Evolutionary conservation across 768 basidiomycete genomes (phyloP).

Genomic region (Lactarius vividus): DNA sequence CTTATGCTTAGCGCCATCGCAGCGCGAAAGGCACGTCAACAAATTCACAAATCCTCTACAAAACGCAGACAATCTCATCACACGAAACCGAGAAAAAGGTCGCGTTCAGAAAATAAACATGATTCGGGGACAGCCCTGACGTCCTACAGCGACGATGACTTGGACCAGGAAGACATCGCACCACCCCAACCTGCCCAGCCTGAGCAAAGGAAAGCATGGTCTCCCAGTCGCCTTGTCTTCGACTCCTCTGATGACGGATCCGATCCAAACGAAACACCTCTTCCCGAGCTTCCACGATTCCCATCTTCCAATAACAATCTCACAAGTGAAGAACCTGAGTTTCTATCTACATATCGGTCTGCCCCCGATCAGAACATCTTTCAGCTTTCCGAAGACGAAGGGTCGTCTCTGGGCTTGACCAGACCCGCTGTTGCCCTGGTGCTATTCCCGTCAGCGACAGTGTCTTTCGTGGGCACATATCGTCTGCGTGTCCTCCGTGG

Average conservation of each 20-base stretch:
- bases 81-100: conserved; percentile 32
- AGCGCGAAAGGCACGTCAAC: conserved; percentile 58
- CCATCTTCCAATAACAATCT: conserved; percentile 1
- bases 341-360: conserved; percentile 53
- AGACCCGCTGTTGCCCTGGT: conserved; percentile 41
- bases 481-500: conserved; percentile 61
- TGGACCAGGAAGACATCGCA: conserved; percentile 20
- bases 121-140: conserved; percentile 8
- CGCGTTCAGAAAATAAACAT: conserved; percentile 31
- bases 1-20: conserved; percentile 71
- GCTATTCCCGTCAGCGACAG: conserved; percentile 47
- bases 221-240: conserved; percentile 48
- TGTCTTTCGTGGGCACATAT: conserved; percentile 71
- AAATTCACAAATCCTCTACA: conserved; percentile 34
- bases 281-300: conserved; percentile 36
- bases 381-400: conserved; percentile 42
- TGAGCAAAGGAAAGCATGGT: conserved; percentile 46
- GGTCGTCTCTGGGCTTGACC: conserved; percentile 33
- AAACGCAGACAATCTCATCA: conserved; percentile 46
- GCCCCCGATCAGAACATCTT: conserved; percentile 46
- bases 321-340: conserved; percentile 20
- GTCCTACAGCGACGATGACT: conserved; percentile 26
- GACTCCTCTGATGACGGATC: conserved; percentile 35
- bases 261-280: conserved; percentile 18
- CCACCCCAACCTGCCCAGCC: not conserved